Base-by-base conservation (phyloP, 768 basidiomycete genomes). In the Melanogaster broomeanus region DNA sequence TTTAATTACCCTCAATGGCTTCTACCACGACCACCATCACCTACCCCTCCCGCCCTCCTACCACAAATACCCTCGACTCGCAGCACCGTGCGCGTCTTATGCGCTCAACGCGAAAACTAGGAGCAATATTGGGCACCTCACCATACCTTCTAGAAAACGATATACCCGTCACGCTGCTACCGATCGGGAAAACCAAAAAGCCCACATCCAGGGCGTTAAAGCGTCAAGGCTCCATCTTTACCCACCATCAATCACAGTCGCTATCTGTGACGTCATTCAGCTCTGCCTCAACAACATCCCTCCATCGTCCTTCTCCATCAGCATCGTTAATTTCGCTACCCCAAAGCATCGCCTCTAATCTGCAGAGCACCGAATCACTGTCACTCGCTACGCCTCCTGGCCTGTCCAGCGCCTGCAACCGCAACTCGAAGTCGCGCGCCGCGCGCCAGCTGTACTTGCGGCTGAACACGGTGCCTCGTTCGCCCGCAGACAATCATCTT, bases 81-180 rank as follows among this genome's bases (percentile, higher is more conserved):
- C 56, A 63, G 30, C 64, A 72, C 35, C 72, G 73, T 24, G 49
- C 60, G 2, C 70, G 68, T 40, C 73, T 73, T 18, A 55, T 73
- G 13, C 72, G 72, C 30, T 70, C 72, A 3, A 69, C 72, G 10
- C 67, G 69, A 51, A 73, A 73, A 45, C 58, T 74, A 22, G 68
- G 63, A 34, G 59, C 70, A 5, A 51, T 73, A 38, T 63, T 73
- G 47, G 72, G 72, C 52, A 65, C 71, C 10, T 73, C 73, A 21
- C 72, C 72, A 0, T 64, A 43, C 47, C 61, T 73, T 8, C 39
- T 72, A n/a, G 72, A 73, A 31, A 50, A 48, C 28, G 55, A 65
- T 46, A 41, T 27, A 0, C 55, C 67, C 28, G 52, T 57, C n/a
- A 42, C 56, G 3, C 22, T 61, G 2, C 58, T 65, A 6, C 68